Evolutionary conservation across 2,329 filamentous ascomycete genomes (phyloP), one percentile per base, ranked within the genome.

Genomic region (Phyllosticta citrichinensis): DNA sequence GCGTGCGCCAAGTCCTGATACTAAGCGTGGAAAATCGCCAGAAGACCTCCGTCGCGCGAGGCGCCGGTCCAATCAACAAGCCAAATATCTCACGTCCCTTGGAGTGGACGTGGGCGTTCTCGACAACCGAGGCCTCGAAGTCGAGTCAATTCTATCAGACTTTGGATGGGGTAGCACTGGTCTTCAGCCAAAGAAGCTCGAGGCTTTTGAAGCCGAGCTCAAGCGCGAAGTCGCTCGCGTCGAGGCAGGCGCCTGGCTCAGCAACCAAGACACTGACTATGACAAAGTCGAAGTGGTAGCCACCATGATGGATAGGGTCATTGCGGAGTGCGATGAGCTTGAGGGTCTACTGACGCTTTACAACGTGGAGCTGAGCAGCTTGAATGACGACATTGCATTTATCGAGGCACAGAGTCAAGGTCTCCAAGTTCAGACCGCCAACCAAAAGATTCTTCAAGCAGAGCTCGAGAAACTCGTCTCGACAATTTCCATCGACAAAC

Each of bases 341-440:
- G 94, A 99, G 71, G 95, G 95, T 63, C 80, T 99, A 50, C 79
- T 99, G 58, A 99, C 94, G 0, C 77, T 99, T 35, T 99, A 99
- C 74, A 90, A 89, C 55, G 94, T 97, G 25, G 94, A 99, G 73
- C 80, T 99, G 64, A 91, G 90, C 68, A 97, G 92, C 56, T 81
- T 99, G 30, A 91, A 92, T 61, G 93, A 97, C 56, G 94, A 99
- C 68, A 95, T 99, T 67, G 87, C 91, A 3, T 97, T 95, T 71
- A 97, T 99, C 65, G 94, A 99, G 76, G 91, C 94, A 1, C 94
- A 99, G 74, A 92, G 91, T 6, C 93, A 99, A 75, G 94, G 94
- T 78, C 79, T 99, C 55, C 94, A 99, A 69, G 93, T 99, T 6
- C 94, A 97, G 74, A 93, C 93, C 20, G 91, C 94, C 51, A 99